These are phyloP conservation scores for Acidiella bohemica DNA, from an alignment of 495 filamentous ascomycete genomes.

Conservation along the genomic window DNA sequence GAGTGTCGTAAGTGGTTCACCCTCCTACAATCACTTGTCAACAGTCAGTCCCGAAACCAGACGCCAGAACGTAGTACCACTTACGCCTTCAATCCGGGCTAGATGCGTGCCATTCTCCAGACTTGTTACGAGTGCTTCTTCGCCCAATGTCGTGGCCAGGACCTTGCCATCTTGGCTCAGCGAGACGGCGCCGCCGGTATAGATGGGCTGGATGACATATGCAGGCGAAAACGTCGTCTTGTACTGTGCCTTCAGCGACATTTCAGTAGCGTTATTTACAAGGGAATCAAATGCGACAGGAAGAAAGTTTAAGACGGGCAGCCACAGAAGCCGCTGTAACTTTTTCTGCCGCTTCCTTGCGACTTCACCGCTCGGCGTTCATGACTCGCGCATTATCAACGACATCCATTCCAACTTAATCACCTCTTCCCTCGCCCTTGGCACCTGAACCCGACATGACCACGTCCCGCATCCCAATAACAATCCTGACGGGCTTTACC, in stretches of 20 bases:
- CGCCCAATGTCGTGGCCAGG: constrained; percentile 71
- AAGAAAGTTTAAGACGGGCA: no score
- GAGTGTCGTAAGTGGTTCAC: constrained; percentile 76
- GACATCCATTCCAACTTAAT: no score
- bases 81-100: constrained; percentile 76
- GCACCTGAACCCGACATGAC: not conserved
- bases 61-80: no score
- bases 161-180: constrained; percentile 70
- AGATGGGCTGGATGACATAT: constrained; percentile 78
- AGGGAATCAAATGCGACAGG: no score
- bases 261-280: no score
- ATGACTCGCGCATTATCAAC: no score
- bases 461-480: constrained; percentile 58
- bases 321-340: no score
- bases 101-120: constrained; percentile 70
- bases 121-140: constrained; percentile 81
- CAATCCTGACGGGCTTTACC: constrained; percentile 88
- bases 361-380: not conserved
- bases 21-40: constrained; percentile 52
- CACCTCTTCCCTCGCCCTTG: not conserved
- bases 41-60: constrained; percentile 23
- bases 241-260: constrained; percentile 28
- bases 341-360: not conserved
- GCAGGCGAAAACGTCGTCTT: constrained; percentile 80
- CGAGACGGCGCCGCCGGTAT: constrained; percentile 78